A percentile compares a stretch with the other conserved stretches of the same genome.
Conservation (phyloP, 768 basidiomycete species). For the Boletus eberwhitei region DNA sequence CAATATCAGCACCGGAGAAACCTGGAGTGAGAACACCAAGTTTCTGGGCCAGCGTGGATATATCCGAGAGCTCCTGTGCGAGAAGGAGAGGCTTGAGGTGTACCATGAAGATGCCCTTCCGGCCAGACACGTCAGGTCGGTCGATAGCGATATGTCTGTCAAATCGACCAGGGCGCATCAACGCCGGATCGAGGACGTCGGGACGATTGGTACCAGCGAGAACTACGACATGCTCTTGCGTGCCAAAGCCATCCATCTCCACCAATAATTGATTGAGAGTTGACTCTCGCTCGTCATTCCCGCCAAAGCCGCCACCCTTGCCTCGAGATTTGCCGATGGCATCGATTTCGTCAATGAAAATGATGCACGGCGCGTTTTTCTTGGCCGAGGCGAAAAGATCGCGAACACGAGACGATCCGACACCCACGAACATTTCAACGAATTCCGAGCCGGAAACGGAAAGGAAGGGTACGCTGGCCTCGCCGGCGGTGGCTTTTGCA, state of each 20-base stretch:
- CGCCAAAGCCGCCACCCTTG: constrained; percentile 75
- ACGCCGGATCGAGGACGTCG: constrained; percentile 92
- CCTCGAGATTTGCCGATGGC: constrained; percentile 95
- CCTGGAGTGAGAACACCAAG: constrained; percentile 95
- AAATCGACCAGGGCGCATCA: constrained; percentile 97
- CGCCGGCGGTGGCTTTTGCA: constrained; percentile 97
- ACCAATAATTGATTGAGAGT: constrained; percentile 97
- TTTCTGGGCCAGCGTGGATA: constrained; percentile 75
- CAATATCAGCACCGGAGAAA: constrained; percentile 98
- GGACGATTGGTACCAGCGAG: constrained; percentile 96
- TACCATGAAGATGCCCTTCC: constrained; percentile 91
- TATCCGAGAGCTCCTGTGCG: constrained; percentile 45
- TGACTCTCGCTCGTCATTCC: constrained; percentile 96
- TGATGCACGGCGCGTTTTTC: constrained; percentile 97
- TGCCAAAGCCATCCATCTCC: constrained; percentile 99
- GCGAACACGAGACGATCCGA: constrained; percentile 94
- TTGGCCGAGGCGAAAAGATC: constrained; percentile 97
- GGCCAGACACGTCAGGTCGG: constrained; percentile 89
- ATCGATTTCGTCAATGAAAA: constrained; percentile 99
- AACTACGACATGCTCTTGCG: constrained; percentile 95
- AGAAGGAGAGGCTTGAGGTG: constrained; percentile 85
- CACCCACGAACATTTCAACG: constrained; percentile 99
- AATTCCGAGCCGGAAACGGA: constrained; percentile 99
- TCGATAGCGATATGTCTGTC: constrained; percentile 96
- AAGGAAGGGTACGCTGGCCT: constrained; percentile 96